These are phyloP conservation scores for Citrus cavaleriei DNA, from an alignment of 345 rosid genomes.

Conservation along the genomic window DNA sequence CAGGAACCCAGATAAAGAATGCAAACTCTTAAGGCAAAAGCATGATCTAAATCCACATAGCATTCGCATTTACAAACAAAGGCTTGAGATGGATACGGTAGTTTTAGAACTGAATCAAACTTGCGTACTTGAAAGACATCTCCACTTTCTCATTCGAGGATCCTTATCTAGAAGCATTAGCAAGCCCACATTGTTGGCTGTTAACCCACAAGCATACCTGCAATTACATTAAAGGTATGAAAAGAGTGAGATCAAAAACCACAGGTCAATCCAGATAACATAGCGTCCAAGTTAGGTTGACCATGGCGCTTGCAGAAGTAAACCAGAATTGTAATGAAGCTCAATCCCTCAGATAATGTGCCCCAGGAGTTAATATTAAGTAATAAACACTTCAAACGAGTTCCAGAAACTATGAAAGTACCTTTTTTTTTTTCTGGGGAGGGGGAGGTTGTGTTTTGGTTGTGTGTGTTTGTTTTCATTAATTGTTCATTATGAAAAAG, in stretches of 20 bases:
- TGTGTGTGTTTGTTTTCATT: background rate
- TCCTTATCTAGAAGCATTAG: slow-evolving; percentile 78
- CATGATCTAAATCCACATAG: slow-evolving; percentile 18
- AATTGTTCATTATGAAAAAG: background rate
- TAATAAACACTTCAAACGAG: too few relatives aligned
- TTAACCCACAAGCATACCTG: slow-evolving; percentile 67
- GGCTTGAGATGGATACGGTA: slow-evolving; percentile 14
- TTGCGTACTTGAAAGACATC: slow-evolving; percentile 78
- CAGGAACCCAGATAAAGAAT: slow-evolving; percentile 20
- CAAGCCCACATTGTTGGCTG: slow-evolving; percentile 69
- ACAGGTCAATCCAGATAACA: background rate
- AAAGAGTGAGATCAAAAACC: slow-evolving; percentile 3
- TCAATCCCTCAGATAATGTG: background rate
- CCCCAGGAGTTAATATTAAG: background rate
- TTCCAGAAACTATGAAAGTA: background rate
- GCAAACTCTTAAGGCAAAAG: slow-evolving; percentile 3
- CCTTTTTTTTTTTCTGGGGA: background rate
- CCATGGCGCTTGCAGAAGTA: background rate
- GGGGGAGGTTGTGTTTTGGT: too few relatives aligned
- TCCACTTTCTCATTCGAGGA: slow-evolving; percentile 60
- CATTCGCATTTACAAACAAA: slow-evolving; percentile 18
- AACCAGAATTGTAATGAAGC: background rate
- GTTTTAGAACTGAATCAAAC: slow-evolving; percentile 29
- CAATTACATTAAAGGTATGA: slow-evolving; percentile 1
- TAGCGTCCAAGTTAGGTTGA: background rate